A percentile compares a stretch with the other conserved stretches of the same genome.
phyloP scores from a whole-genome alignment of 2,329 filamentous ascomycete genomes.

The Alternaria gaisen region DNA sequence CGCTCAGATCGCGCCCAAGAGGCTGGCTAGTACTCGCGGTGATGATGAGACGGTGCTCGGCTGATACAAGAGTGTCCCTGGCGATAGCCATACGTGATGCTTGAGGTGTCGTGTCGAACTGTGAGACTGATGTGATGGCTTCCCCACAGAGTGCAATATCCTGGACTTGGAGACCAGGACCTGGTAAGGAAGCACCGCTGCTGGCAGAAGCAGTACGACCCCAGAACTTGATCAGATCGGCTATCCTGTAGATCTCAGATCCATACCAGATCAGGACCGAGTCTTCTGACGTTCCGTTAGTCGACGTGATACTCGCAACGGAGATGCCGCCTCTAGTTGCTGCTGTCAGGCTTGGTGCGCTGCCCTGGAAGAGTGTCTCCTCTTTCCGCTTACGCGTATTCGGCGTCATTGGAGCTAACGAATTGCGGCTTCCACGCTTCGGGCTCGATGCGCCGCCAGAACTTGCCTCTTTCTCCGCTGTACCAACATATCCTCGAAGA shows the following conservation, averaged over 20 bases:
- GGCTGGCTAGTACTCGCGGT: constrained; percentile 47
- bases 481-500: constrained; percentile 49
- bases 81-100: constrained; percentile 55
- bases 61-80: constrained; percentile 55
- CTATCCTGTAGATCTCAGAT: constrained; percentile 55
- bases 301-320: constrained; percentile 44
- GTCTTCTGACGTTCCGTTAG: constrained; percentile 52
- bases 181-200: constrained; percentile 50
- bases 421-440: constrained; percentile 46
- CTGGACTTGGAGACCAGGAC: constrained; percentile 54
- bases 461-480: constrained; percentile 32
- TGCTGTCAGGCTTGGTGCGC: constrained; percentile 39
- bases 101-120: constrained; percentile 52
- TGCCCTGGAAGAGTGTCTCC: constrained; percentile 56
- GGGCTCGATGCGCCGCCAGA: constrained; percentile 36
- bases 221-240: constrained; percentile 58
- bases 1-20: constrained; percentile 40
- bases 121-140: constrained; percentile 54
- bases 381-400: constrained; percentile 59
- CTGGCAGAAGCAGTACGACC: constrained; percentile 50
- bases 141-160: constrained; percentile 55
- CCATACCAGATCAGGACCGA: constrained; percentile 59
- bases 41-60: constrained; percentile 57
- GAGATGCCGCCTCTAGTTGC: constrained; percentile 56
- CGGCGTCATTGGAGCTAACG: constrained; percentile 61